Evolutionary conservation across 2,329 filamentous ascomycete genomes (phyloP), one percentile per base, ranked within the genome.

Genomic region (Fusarium staphyleae): DNA sequence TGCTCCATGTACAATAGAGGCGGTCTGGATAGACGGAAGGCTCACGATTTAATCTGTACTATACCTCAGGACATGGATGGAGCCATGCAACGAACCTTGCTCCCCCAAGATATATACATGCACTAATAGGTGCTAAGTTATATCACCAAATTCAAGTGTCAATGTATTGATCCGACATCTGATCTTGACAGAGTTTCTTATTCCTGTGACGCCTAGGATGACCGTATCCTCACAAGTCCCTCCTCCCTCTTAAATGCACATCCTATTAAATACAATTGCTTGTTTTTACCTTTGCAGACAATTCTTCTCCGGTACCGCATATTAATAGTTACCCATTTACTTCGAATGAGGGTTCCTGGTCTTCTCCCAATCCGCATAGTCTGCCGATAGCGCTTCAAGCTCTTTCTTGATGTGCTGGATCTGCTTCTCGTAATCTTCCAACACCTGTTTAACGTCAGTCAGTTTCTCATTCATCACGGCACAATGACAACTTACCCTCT

Each of bases 381-480:
- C 83, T 34, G 80, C 77, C 63, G 82, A 82, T 60, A 87, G 78
- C 43, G 83, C 79, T 69, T 88, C 87, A 12, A 87, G 78, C 70
- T 91, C 87, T 70, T 87, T 87, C 73, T 87, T 89, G 58, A 96
- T 78, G 70, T 93, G 88, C 68, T 83, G 79, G 28, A 95, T 79
- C 76, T 93, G 90, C 70, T 87, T 89, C 71, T 93, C 88, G 71
- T 93, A 93, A 69, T 92, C 89, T 66, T 89, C 87, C 65, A 93
- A 75, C 39, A 93, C 87, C 88, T 91, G 58, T n/a, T 14, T 5
- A 16, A 5, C 5, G 41, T 37, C 30, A 30, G 59, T 70, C 45
- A 66, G 58, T 53, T 15, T 19, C 14, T 19, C 14, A 16, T 36
- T 5, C n/a, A 11, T 11, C n/a, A 3, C 16, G 14, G 16, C 3